These are phyloP conservation scores for Leucaena leucocephala DNA, from an alignment of 306 rosid genomes.

Conservation along the genomic window DNA sequence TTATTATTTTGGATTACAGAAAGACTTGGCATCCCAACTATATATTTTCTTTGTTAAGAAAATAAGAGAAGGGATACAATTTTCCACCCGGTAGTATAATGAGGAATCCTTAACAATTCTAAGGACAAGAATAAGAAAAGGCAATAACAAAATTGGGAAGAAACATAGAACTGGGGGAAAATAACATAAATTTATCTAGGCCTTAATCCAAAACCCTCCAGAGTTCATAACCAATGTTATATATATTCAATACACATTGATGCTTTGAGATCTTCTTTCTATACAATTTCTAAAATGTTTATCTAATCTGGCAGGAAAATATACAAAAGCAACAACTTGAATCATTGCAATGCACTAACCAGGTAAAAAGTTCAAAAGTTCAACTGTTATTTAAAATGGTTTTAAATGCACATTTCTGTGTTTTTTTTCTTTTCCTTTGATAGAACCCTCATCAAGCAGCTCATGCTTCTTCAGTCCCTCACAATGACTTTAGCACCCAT, in stretches of 20 bases:
- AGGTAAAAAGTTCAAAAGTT: conserved; percentile 71
- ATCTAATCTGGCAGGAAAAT: conserved; percentile 50
- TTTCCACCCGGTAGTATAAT: background rate
- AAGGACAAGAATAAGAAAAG: background rate
- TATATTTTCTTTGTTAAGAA: conserved; percentile 2
- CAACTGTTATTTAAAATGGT: background rate
- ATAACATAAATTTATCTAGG: background rate
- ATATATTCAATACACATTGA: background rate
- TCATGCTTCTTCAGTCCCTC: conserved; percentile 83
- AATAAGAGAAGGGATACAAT: background rate
- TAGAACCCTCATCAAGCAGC: conserved; percentile 71
- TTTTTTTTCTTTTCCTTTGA: background rate
- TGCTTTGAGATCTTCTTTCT: background rate
- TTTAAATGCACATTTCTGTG: background rate
- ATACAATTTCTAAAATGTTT: conserved; percentile 6
- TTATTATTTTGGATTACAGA: background rate
- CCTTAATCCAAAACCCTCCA: background rate
- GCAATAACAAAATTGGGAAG: background rate
- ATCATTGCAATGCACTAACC: conserved; percentile 72
- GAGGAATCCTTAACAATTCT: background rate
- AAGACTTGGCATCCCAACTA: conserved; percentile 1
- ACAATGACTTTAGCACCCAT: conserved; percentile 69
- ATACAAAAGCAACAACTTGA: conserved; percentile 75
- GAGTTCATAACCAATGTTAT: conserved; percentile 1
- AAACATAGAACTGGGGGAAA: background rate